Evolutionary conservation across 2,329 filamentous ascomycete species (phyloP), one percentile per base, ranked within the genome.

Genomic region (Fusarium sp.): DNA sequence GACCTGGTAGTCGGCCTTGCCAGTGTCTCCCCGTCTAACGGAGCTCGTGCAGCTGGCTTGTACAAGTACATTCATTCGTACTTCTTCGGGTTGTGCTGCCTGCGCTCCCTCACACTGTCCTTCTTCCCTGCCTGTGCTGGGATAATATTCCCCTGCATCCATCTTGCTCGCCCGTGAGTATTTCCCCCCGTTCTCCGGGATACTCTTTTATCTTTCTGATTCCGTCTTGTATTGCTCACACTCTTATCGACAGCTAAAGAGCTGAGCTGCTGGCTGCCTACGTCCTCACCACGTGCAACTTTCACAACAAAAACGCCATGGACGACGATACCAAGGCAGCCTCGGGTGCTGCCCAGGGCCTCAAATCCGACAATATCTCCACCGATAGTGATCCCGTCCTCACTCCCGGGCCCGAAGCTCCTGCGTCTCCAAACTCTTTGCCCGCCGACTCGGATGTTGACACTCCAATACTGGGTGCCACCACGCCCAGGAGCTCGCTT

Each of bases 381-480:
- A 73, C 66, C 30, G 74, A 76, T 62, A 72, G 84, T 72, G 85
- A 86, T 48, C 71, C 74, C 15, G 73, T 80, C 37, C 73, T 82
- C 37, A 84, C 82, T 2, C 82, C 82, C 23, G 82, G 85, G n/a
- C 77, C 76, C 39, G 77, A 74, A 36, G 56, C 64, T 34, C 61
- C 79, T 12, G 79, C 83, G 23, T 84, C 84, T 46, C 77, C 82
- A 23, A 76, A 78, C 68, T 81, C 81, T 39, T 83, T 86, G 8
- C 79, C 84, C 36, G 76, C 81, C 51, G 83, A 87, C 39, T 78
- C 82, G 55, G 79, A 79, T 60, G 78, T 79, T 44, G 86, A 87
- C 62, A 87, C 88, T 8, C 86, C 85, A 56, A 82, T 82, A n/a
- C 74, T 87, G n/a, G 84, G 81, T 39, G 84, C 84, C 31, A 82